phyloP scores from a whole-genome alignment of 1,284 basidiomycete species.

The Grifola frondosa region DNA sequence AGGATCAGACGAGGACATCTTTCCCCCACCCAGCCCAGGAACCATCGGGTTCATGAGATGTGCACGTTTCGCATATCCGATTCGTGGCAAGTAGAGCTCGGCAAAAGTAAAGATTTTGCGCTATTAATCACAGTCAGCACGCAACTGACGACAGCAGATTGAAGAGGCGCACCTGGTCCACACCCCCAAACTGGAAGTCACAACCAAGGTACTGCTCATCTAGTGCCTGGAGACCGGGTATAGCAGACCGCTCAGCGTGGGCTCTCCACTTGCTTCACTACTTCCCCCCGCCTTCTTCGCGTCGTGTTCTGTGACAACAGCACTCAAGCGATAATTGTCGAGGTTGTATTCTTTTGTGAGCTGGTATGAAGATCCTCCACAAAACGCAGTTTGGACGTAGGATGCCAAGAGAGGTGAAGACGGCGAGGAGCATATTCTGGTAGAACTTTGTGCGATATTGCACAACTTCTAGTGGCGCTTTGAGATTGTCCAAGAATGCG shows the following conservation, averaged over 20 bases:
- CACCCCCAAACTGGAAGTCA: constrained; percentile 98
- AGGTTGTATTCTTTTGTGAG: constrained; percentile 90
- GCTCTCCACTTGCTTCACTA: constrained; percentile 97
- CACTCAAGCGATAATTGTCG: constrained; percentile 91
- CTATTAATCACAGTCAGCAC: constrained; percentile 39
- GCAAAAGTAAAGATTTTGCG: constrained; percentile 99
- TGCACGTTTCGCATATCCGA: constrained; percentile 94
- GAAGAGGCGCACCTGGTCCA: constrained; percentile 76
- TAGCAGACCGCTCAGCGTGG: constrained; percentile 86
- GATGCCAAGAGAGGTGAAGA: constrained; percentile 89
- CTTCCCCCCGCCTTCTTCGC: constrained; percentile 99
- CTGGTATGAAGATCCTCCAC: constrained; percentile 91
- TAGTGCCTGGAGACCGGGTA: constrained; percentile 95
- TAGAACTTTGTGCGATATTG: constrained; percentile 91
- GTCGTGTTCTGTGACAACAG: constrained; percentile 92
- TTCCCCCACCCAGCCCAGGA: constrained; percentile 91
- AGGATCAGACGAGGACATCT: constrained; percentile 98
- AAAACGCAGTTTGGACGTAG: constrained; percentile 81
- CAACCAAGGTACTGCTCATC: constrained; percentile 97
- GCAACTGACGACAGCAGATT: constrained; percentile 3
- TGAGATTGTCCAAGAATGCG: constrained; percentile 97
- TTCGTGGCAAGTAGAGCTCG: constrained; percentile 88
- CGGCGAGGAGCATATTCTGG: constrained; percentile 75
- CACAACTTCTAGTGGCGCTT: constrained; percentile 95
- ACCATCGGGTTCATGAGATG: constrained; percentile 99